Percentiles rank a stretch among this genome's conserved stretches.
These are phyloP conservation scores for Aquilaria sinensis DNA, from an alignment of 345 rosid genomes.

Conservation along the genomic window DNA sequence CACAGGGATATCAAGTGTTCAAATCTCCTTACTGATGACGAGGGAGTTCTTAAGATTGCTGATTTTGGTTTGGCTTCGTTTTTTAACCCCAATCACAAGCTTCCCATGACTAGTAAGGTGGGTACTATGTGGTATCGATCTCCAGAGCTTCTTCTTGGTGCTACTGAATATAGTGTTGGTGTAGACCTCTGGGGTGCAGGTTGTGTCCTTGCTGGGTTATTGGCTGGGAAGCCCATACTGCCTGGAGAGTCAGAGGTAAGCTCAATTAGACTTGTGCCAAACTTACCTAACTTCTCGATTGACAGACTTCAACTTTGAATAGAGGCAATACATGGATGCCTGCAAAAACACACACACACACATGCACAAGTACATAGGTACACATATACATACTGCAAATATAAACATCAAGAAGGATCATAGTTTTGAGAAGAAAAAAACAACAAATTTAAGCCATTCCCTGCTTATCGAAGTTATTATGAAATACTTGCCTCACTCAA, in stretches of 20 bases:
- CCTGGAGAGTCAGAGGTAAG: slow-evolving; percentile 71
- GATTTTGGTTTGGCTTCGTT: slow-evolving; percentile 72
- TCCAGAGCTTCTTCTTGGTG: slow-evolving; percentile 76
- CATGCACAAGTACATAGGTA: no score
- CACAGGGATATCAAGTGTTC: slow-evolving; percentile 76
- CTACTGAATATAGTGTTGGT: slow-evolving; percentile 66
- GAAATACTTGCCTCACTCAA: no score
- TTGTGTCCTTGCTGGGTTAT: slow-evolving; percentile 60
- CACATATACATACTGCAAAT: no score
- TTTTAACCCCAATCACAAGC: slow-evolving; percentile 67
- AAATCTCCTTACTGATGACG: slow-evolving; percentile 58
- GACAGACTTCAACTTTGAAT: no score
- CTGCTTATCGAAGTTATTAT: not conserved
- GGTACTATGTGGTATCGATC: slow-evolving; percentile 74
- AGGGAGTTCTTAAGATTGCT: slow-evolving; percentile 60
- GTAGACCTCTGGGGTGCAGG: slow-evolving; percentile 81
- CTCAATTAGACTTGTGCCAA: no score
- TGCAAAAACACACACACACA: no score
- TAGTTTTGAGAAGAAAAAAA: no score
- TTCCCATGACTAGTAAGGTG: slow-evolving; percentile 68
- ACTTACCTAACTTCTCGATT: no score
- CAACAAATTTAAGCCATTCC: no score
- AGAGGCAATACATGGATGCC: no score
- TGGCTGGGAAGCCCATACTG: slow-evolving; percentile 68
- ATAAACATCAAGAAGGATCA: no score